Evolutionary conservation across 2,329 filamentous ascomycete species (phyloP), one percentile per base, ranked within the genome.

Genomic region (Hypoxylon sp.): DNA sequence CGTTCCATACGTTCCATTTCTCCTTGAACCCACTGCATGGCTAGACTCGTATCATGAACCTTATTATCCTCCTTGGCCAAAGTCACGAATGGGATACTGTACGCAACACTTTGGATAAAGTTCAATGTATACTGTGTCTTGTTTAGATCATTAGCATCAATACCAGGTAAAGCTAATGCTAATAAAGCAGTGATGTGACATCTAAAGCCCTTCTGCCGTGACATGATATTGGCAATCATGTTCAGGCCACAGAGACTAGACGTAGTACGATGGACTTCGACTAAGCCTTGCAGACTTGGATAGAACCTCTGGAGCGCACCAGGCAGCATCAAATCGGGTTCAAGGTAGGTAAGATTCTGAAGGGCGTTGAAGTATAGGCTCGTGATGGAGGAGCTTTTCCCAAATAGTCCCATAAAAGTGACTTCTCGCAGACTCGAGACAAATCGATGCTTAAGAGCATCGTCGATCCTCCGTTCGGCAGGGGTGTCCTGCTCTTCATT

Each of bases 351-450:
- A 56, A 99, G 82, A 57, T 92, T 92, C 77, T 98, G 95, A 51
- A 99, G 83, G 1, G 95, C 93, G 51, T 92, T 93, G 69, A 97
- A 88, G 69, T 95, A 97, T 81, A 94, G 97, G 78, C 91, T 94
- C 76, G 97, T 93, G 2, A 96, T 91, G 51, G 93, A 94, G 61
- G 89, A 90, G 77, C 94, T 97, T 84, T 99, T 99, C 56, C 94
- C 92, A 78, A 97, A 99, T 51, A 99, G 91, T 26, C 96, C 96
- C 94, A 99, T 97, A 78, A 97, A 99, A 3, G 93, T 93, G 49
- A 97, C 95, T 70, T 99, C 96, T 69, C 91, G 90, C 68, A 99
- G 82, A 67, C 93, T 92, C 36, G 94, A 81, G 28, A 99, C 96
- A 75, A 99, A 98, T 46, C 96, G 90, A 74, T 85, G 88, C 82